Evolutionary conservation across 352 stramenopile genomes (phyloP).

Genomic region (Peronosclerospora sorghi): DNA sequence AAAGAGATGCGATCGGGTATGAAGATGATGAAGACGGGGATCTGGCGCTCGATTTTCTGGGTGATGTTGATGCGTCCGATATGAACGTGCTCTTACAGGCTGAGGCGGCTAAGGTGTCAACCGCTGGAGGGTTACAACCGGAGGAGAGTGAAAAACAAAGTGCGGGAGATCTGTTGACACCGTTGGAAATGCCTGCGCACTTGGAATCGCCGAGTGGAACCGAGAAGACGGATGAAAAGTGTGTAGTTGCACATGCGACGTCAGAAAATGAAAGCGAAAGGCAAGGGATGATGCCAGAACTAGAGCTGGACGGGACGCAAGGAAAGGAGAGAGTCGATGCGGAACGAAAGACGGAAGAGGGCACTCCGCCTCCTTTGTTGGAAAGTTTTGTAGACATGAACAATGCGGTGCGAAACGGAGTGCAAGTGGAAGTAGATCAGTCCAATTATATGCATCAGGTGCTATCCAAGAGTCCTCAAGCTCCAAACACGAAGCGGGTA

Average conservation of each 20-base stretch:
- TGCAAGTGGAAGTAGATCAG: constrained; percentile 2
- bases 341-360: constrained; percentile 49
- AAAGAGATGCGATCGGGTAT: constrained; percentile 11
- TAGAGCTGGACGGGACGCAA: constrained; percentile 32
- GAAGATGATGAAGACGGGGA: constrained; percentile 24
- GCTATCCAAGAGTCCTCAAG: constrained; percentile 16
- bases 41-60: constrained; percentile 44
- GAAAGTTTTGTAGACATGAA: constrained; percentile 1
- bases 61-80: constrained; percentile 36
- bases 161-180: constrained; percentile 10
- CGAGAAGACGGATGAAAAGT: constrained; percentile 13
- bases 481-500: constrained; percentile 11
- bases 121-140: not conserved
- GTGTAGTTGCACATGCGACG: constrained; percentile 4
- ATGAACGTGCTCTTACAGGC: constrained; percentile 39
- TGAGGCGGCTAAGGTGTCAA: constrained; percentile 12
- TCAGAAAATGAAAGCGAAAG: constrained; percentile 33
- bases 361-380: constrained; percentile 25
- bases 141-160: constrained; percentile 3
- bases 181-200: constrained; percentile 25
- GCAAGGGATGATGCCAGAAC: constrained; percentile 35
- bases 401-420: not conserved
- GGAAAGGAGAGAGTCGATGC: constrained; percentile 13
- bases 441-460: constrained; percentile 16
- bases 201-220: constrained; percentile 10